A percentile compares a stretch with the other conserved stretches of the same genome.
Conservation (phyloP, 2,329 filamentous ascomycete species). For the Verticillium albo-atrum region DNA sequence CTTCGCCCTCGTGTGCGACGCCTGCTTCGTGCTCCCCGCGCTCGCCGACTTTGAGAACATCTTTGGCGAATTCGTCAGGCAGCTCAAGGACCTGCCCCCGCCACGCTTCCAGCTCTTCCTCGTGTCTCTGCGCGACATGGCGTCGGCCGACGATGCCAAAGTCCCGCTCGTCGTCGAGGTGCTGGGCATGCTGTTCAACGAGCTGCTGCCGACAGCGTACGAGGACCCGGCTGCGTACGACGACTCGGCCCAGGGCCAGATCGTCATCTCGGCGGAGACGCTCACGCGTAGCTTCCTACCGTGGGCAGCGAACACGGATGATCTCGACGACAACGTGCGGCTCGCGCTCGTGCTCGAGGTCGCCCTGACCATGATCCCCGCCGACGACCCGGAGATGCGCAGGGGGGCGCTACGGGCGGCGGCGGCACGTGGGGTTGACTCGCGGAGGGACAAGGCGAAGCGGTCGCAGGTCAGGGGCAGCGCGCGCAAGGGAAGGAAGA, state of each 20-base stretch:
- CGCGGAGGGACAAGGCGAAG: constrained; percentile 43
- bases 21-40: constrained; percentile 39
- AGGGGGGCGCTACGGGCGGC: constrained; percentile 30
- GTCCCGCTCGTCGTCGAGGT: constrained; percentile 16
- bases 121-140: constrained; percentile 10
- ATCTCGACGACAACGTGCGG: constrained; percentile 65
- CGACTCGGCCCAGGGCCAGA: constrained; percentile 24
- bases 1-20: constrained; percentile 50
- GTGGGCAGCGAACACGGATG: constrained; percentile 57
- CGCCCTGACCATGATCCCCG: constrained; percentile 51
- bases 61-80: constrained; percentile 53
- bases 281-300: constrained; percentile 59
- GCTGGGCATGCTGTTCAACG: constrained; percentile 30
- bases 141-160: constrained; percentile 3
- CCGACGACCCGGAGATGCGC: constrained; percentile 26
- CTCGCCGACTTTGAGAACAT: constrained; percentile 44
- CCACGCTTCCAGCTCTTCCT: constrained; percentile 53
- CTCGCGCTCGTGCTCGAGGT: constrained; percentile 65
- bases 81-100: constrained; percentile 54
- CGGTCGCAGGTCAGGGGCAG: constrained; percentile 5
- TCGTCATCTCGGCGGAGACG: constrained; percentile 39
- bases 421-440: constrained; percentile 40
- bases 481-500: constrained; percentile 22
- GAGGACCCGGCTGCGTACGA: constrained; percentile 36
- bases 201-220: constrained; percentile 36